phyloP scores from a whole-genome alignment of 805 yeast species.

The Sugiyamaella marilandica region DNA sequence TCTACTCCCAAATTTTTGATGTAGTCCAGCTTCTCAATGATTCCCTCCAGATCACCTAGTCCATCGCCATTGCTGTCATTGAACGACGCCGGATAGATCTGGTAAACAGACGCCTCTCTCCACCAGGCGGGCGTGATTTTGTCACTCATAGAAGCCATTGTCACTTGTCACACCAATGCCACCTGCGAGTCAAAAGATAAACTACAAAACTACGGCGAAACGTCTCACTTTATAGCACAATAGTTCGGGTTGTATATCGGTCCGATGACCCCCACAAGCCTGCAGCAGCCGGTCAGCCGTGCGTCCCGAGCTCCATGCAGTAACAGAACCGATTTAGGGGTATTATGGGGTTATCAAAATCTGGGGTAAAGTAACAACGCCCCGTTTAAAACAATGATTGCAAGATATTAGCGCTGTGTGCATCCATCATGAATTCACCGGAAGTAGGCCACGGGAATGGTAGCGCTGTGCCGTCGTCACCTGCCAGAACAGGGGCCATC shows the following conservation, averaged over 20 bases:
- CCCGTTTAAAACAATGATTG: constrained; percentile 8
- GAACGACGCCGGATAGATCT: constrained; percentile 58
- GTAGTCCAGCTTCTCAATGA: constrained; percentile 48
- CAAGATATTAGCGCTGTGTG: constrained; percentile 16
- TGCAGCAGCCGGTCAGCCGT: neutral
- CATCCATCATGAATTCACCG: constrained; percentile 14
- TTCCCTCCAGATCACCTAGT: constrained; percentile 52
- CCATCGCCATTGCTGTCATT: constrained; percentile 59
- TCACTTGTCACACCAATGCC: neutral
- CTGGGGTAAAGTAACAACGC: neutral
- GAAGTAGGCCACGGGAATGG: neutral
- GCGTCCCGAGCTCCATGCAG: too few species aligned
- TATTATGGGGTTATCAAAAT: neutral
- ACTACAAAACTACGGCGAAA: neutral
- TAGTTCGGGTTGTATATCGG: neutral
- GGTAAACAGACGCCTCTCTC: constrained; percentile 54
- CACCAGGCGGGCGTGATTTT: constrained; percentile 42
- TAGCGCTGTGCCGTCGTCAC: neutral
- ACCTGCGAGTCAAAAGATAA: neutral
- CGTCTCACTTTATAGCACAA: neutral
- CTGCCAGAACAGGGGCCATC: neutral
- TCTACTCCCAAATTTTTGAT: constrained; percentile 47
- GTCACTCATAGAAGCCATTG: neutral
- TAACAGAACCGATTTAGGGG: neutral
- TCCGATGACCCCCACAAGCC: constrained; percentile 1